Evolutionary conservation across 2,329 filamentous ascomycete species (phyloP).

Genomic region (Polychaeton citri): DNA sequence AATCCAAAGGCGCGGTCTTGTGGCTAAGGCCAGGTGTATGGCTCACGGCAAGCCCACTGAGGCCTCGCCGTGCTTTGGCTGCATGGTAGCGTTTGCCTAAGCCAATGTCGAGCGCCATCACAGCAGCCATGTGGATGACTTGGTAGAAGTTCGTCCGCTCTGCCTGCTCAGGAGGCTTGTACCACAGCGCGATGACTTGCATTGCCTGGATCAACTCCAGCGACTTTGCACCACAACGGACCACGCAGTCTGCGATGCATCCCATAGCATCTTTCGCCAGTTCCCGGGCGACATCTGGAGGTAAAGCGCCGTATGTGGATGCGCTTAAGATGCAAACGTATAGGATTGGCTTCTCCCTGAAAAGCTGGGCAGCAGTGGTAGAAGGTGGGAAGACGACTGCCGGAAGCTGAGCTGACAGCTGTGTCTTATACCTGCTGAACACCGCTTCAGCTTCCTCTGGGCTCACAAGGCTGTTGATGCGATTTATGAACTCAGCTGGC

Average conservation of each 20-base stretch:
- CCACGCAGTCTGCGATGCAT: slow-evolving; percentile 58
- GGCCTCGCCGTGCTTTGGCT: slow-evolving; percentile 20
- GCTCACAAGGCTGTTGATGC: slow-evolving; percentile 36
- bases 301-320: slow-evolving; percentile 37
- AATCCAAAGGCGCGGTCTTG: slow-evolving; percentile 22
- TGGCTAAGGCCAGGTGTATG: slow-evolving; percentile 12
- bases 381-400: slow-evolving; percentile 43
- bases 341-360: slow-evolving; percentile 45
- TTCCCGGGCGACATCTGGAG: slow-evolving; percentile 43
- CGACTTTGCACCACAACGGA: slow-evolving; percentile 65
- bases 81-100: slow-evolving; percentile 46
- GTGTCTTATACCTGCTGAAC: slow-evolving; percentile 43
- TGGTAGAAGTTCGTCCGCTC: slow-evolving; percentile 87
- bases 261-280: slow-evolving; percentile 59
- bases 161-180: slow-evolving; percentile 67
- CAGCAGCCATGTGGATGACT: slow-evolving; percentile 64
- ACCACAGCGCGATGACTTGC: slow-evolving; percentile 67
- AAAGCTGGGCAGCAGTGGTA: slow-evolving; percentile 40
- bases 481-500: slow-evolving; percentile 16
- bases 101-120: slow-evolving; percentile 75
- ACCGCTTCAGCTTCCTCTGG: slow-evolving; percentile 39
- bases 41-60: slow-evolving; percentile 17
- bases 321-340: slow-evolving; percentile 45
- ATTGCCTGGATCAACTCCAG: slow-evolving; percentile 73
- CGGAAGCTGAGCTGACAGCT: slow-evolving; percentile 43